Evolutionary conservation across 2,329 filamentous ascomycete genomes (phyloP), one percentile per base, ranked within the genome.

Genomic region (Fusarium fracticaudum): DNA sequence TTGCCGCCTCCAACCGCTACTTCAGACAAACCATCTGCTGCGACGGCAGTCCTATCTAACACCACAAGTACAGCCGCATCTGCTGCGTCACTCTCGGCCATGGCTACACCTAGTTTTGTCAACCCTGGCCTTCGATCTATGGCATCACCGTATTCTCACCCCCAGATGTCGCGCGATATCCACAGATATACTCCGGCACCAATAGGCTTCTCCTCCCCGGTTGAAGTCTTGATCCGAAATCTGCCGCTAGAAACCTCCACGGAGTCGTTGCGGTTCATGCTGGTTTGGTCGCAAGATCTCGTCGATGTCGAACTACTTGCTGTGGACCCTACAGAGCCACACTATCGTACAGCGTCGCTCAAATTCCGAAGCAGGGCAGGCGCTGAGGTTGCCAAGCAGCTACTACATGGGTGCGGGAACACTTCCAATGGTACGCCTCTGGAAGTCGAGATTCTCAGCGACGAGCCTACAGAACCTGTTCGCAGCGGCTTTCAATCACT

Each of bases 401-500:
- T 87, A 83, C 81, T 91, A 11, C 85, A 91, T 65, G 89, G 89
- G 38, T 88, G 89, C 74, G 83, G 84, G 31, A 70, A 70, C n/a
- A 87, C 85, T 51, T 82, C 84, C 47, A 87, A 87, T 24, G 33
- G 31, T 20, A 12, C 48, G 22, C 31, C 14, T 35, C 33, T 51
- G 22, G 33, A 31, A 45, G 89, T 91, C 50, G 89, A 94, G 73
- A 83, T 93, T 12, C 79, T 91, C 41, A 81, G 83, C 20, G 80
- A 81, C 60, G 79, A 81, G 60, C 69, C 74, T 18, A 57, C 64
- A 13, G 80, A 82, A 29, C 41, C 69, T n/a, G 63, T 93, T 89
- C 81, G 40, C 51, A 90, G 90, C 73, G 88, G 87, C 7, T 93
- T 92, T 77, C 88, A 91, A 68, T 84, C 87, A 11, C 82, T 89